Evolutionary conservation across 495 filamentous ascomycete species (phyloP).

Genomic region (Chaetomium cochliodes): DNA sequence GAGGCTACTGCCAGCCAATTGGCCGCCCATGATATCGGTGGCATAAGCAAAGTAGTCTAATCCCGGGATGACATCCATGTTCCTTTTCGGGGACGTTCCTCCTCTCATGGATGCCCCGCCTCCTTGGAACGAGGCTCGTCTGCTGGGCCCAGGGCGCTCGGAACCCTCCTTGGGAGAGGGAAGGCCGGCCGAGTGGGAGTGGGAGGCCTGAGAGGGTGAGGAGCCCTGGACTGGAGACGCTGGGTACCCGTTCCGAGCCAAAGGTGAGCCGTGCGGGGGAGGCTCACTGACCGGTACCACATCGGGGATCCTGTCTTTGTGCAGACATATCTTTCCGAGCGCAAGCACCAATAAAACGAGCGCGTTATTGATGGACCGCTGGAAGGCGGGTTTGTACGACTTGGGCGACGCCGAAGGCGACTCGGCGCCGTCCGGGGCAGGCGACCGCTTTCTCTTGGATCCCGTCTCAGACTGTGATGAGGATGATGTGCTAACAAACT

Average conservation of each 20-base stretch:
- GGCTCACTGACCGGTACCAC: constrained; percentile 50
- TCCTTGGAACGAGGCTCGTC: constrained; percentile 47
- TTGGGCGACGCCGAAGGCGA: constrained; percentile 34
- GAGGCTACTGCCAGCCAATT: constrained; percentile 73
- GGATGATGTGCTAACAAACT: constrained; percentile 29
- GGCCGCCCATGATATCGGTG: constrained; percentile 78
- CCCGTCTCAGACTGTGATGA: constrained; percentile 41
- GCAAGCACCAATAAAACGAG: constrained; percentile 81
- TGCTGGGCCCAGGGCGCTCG: constrained; percentile 43
- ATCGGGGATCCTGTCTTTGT: constrained; percentile 60
- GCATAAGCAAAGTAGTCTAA: constrained; percentile 85
- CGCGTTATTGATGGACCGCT: constrained; percentile 67
- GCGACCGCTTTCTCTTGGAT: constrained; percentile 59
- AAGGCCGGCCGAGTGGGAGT: constrained; percentile 42
- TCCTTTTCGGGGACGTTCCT: constrained; percentile 48
- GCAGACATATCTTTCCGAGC: constrained; percentile 77
- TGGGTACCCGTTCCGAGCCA: constrained; percentile 48
- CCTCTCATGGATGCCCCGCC: constrained; percentile 28
- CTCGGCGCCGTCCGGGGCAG: constrained; percentile 41
- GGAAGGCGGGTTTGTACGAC: constrained; percentile 44
- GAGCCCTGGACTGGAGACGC: constrained; percentile 52
- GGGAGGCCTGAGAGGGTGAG: constrained; percentile 42
- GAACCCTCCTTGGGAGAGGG: constrained; percentile 50
- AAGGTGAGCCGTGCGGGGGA: constrained; percentile 43
- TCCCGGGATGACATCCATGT: constrained; percentile 86